Conservation (phyloP, 1,139 yeast species). For the Pichiaceae sp. region DNA sequence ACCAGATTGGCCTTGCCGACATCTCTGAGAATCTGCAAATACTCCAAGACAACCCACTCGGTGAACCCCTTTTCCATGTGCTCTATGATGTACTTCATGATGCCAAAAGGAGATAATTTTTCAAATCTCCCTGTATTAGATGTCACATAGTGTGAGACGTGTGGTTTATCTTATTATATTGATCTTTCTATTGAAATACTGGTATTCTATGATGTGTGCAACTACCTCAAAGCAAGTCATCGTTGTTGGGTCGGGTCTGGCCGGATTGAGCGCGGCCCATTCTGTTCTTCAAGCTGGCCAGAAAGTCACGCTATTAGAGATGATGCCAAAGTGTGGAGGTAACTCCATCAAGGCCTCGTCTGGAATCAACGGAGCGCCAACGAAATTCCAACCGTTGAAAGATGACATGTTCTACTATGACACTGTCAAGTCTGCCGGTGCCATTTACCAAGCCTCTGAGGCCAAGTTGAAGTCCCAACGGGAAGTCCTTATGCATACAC, state of each 20-base stretch:
- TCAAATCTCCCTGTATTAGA: too few species aligned
- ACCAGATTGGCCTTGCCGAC: conserved; percentile 71
- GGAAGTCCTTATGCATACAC: conserved; percentile 12
- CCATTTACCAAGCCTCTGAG: conserved; percentile 49
- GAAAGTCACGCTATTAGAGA: conserved; percentile 54
- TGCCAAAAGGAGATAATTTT: not conserved
- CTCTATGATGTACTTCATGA: conserved; percentile 88
- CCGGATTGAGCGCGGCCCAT: conserved; percentile 71
- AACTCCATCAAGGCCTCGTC: conserved; percentile 81
- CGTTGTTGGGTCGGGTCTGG: conserved; percentile 73
- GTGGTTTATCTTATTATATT: too few species aligned
- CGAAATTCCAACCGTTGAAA: conserved; percentile 57
- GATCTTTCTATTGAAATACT: not conserved
- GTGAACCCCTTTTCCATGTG: conserved; percentile 98
- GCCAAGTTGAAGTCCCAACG: conserved; percentile 28
- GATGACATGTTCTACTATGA: conserved; percentile 53
- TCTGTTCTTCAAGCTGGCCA: conserved; percentile 50
- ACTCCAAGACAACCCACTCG: conserved; percentile 90
- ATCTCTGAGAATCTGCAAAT: conserved; percentile 71
- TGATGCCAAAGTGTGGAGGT: conserved; percentile 64
- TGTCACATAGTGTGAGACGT: too few species aligned
- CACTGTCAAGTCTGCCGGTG: conserved; percentile 13
- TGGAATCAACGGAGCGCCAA: conserved; percentile 72
- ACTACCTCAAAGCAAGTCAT: conserved; percentile 30
- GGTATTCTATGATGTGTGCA: not conserved